Percentiles rank a stretch among this genome's conserved stretches.
Conservation (phyloP, 805 yeast genomes). For the Lipomyces kockii region DNA sequence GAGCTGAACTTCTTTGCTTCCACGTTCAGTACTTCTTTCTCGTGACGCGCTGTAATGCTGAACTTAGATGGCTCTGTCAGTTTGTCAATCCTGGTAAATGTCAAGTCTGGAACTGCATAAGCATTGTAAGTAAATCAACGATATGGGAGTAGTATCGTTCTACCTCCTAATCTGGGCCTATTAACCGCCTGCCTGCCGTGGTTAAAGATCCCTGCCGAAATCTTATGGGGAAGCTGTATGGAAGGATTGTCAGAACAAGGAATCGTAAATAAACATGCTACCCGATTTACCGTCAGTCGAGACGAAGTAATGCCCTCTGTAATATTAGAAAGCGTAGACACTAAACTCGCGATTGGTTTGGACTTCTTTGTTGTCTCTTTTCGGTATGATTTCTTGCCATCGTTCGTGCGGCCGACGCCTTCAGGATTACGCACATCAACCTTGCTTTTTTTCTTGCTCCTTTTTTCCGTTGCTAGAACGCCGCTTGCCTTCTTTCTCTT, state of each 20-base stretch:
- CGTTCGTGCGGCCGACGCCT: background rate
- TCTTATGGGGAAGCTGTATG: background rate
- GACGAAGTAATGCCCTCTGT: background rate
- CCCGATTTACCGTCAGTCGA: conserved; percentile 8
- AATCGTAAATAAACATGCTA: background rate
- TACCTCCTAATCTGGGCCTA: background rate
- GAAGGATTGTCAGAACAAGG: background rate
- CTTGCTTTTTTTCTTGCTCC: background rate
- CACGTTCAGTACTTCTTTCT: background rate
- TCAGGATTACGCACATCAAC: background rate
- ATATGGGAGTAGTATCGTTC: background rate
- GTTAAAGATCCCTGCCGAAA: conserved; percentile 2
- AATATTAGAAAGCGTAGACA: background rate
- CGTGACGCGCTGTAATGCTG: background rate
- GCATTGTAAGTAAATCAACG: background rate
- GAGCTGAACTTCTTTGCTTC: background rate
- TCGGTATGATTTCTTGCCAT: conserved; percentile 3
- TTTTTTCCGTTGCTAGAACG: background rate
- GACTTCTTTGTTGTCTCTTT: background rate
- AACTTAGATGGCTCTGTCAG: background rate
- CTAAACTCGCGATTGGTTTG: no score
- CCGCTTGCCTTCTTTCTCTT: background rate
- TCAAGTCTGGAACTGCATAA: conserved; percentile 9
- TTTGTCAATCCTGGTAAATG: conserved; percentile 2
- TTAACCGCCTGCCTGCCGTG: background rate